Base-by-base conservation (phyloP, 2,329 filamentous ascomycete species). In the Pyrenophora teres region DNA sequence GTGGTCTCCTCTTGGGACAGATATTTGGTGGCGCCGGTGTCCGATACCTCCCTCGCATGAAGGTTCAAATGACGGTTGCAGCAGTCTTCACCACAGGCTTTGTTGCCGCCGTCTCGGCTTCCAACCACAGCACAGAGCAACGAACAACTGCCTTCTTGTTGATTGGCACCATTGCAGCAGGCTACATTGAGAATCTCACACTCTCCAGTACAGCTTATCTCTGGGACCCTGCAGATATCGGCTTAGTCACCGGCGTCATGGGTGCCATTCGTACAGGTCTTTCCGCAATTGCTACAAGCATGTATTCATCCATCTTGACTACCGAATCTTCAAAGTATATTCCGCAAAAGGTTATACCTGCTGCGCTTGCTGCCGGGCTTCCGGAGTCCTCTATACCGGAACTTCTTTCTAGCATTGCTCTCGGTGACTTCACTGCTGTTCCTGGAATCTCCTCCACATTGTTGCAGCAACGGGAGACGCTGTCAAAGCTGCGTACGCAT, bases 401-500 rank as follows among this genome's bases (percentile, higher is more conserved):
- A 1, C 56, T 71, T 7, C 60, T 70, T 19, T 46, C 57, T 3
- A 58, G 64, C 10, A 65, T 70, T 40, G 58, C 63, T 0, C 21
- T 47, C 1, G 64, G 67, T 4, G 45, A 67, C 25, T 66, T 70
- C 45, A 51, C 55, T 3, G 51, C 47, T 7, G 64, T 70, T 10
- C 62, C 63, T n/a, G 68, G 60, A 3, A 65, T 70, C 23, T 64
- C 64, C 0, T 49, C 58, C 1, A 60, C 0, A 62, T 70, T 16
- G 60, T 64, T n/a, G 61, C 50, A 0, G 59, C 73, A 0, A 74
- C 77, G 0, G 65, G 56, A 2, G 48, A 54, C 0, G 74, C 75
- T 18, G 54, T 74, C 7, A 72, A 75, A 55, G 64, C 67, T 9
- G 76, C 77, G n/a, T 79, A 81, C 59, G 63, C 70, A 4, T 50